Base-by-base conservation (phyloP, 441 rosid genomes). In the Adansonia gregorii region DNA sequence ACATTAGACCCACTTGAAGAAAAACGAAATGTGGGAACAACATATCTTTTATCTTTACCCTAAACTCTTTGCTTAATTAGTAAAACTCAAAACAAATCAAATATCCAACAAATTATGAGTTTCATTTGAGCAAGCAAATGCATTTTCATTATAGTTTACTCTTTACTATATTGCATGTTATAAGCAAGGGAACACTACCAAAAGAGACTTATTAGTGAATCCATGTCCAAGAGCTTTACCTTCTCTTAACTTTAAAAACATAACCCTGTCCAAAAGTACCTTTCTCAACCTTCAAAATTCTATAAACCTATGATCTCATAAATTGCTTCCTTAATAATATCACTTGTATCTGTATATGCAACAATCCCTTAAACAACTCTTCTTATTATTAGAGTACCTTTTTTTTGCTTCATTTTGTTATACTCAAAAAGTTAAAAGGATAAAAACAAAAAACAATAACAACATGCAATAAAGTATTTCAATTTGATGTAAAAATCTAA, bases 221-320 rank as follows among this genome's bases (percentile, higher is more conserved):
- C 65, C 66, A 73, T 20, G 51, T 20, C 66, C 35, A 12, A 7
- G 43, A 43, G 12, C 41, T 59, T 58, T 31, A 22, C 19, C 43
- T 58, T 58, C 41, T 22, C 20, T 58, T 43, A 43, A 73, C 54
- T 43, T 58, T 31, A 43, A 73, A 8, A 12, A 31, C 11, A 39
- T 55, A 39, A 72, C 49, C 10, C 0, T 2, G 20, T 19, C 11
- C 46, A 64, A 2, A 64, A 64, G n/a, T 39, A 72, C 51, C 17
- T 49, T 39, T 52, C 51, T 55, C 75, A 54, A 72, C 9, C 15
- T 72, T 55, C 35, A 54, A n/a, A 55, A 54, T 54, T 54, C 49
- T 35, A 35, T 35, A 35, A 35, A 35, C 3, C 39, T 15, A 27
- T 22, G 3, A 19, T 17, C 49, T 9, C 17, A n/a, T 54, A 54